Base-by-base conservation (phyloP, 176 grass and related monocot species). In the Cenchrus americanus region DNA sequence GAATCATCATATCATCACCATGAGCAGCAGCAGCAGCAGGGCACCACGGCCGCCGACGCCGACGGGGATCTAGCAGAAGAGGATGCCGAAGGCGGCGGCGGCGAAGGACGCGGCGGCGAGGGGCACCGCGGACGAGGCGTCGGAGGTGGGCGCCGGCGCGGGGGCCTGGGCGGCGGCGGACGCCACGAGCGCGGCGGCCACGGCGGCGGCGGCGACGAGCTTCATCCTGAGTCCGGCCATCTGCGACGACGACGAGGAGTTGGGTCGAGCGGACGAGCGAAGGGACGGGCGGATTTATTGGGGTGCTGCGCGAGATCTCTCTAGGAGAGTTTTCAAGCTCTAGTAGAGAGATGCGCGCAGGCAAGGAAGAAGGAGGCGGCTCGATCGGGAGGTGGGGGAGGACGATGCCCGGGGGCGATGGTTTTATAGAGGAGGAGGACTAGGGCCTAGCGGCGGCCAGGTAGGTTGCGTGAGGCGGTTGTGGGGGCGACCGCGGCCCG, bases 51-150 rank as follows among this genome's bases (percentile, higher is more conserved):
- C 32, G 0, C 6, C 13, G 4, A 13, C 58, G n/a, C n/a, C n/a
- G n/a, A n/a, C n/a, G n/a, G 10, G 57, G 57, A 86, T 85, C 83
- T 88, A 92, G 83, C 82, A 88, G 82, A 92, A 83, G 86, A 92
- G 86, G 86, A 86, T 83, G 2, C 86, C 90, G 59, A 92, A 69
- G 47, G 78, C 86, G 1, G 79, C 78, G 52, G 90, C 82, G 34
- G 90, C 90, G 79, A 86, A 52, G 1, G 86, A 92, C 9, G 90
- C 86, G 23, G 86, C 82, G 0, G 74, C 86, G 83, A 88, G 61
- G 32, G 90, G 86, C 42, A 75, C 60, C 42, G 90, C 66, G 51
- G 86, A 43, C 0, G 78, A 52, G 34, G 83, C 86, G 73, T 78
- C 82, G 83, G 90, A 86, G 80, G 51, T 0, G 12, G 88, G 88